phyloP scores from a whole-genome alignment of 192 early-diverging fungal genomes.

The Physocladia obscura region DNA sequence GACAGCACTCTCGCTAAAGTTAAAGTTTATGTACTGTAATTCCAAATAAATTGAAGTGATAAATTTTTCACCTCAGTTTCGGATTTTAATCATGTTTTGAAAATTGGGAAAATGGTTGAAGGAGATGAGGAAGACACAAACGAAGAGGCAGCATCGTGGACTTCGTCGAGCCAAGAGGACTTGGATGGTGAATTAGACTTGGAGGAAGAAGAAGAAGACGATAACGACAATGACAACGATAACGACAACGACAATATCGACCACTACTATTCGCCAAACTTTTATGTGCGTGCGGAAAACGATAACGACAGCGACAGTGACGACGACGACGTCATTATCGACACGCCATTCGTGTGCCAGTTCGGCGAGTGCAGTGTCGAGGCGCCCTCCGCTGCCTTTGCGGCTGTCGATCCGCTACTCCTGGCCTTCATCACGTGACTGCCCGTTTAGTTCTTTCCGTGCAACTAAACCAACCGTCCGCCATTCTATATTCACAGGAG shows the following conservation, averaged over 20 bases:
- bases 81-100: no score
- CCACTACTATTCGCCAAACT: background rate
- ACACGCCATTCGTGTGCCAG: background rate
- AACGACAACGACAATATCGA: background rate
- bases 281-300: background rate
- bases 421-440: slow-evolving; percentile 22
- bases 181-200: background rate
- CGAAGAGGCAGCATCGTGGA: background rate
- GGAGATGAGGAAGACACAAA: background rate
- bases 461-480: background rate
- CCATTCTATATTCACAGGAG: background rate
- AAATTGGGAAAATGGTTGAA: background rate
- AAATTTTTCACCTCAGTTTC: no score
- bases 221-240: background rate
- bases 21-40: no score
- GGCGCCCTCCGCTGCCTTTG: background rate
- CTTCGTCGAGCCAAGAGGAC: background rate
- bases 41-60: no score
- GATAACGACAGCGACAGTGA: background rate
- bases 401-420: slow-evolving; percentile 2
- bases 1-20: no score
- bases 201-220: background rate
- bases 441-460: background rate
- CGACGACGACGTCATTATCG: background rate
- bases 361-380: background rate